Conservation (phyloP, 306 rosid species). For the Corylus avellana region DNA sequence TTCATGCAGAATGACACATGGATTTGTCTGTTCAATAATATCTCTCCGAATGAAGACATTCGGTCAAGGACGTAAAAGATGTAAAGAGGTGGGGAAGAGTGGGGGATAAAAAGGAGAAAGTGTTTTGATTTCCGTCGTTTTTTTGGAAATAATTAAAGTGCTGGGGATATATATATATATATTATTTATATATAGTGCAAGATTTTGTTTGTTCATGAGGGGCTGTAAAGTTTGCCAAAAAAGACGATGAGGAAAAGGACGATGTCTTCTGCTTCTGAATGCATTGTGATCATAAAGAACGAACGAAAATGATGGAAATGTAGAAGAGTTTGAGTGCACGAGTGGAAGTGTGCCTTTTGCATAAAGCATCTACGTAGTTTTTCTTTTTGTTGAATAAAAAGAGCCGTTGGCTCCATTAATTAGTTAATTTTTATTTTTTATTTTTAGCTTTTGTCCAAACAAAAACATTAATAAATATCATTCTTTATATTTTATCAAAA, state of each 20-base stretch:
- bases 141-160: constrained; percentile 36
- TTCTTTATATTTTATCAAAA: too few species aligned
- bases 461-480: too few species aligned
- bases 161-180: constrained; percentile 24
- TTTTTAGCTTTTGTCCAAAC: too few species aligned
- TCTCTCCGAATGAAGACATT: constrained; percentile 23
- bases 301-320: too few species aligned
- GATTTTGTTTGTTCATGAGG: constrained; percentile 15
- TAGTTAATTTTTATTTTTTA: too few species aligned
- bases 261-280: too few species aligned
- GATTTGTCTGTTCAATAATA: constrained; percentile 28
- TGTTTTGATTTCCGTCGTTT: constrained; percentile 38
- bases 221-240: constrained; percentile 19
- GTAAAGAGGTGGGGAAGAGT: constrained; percentile 32
- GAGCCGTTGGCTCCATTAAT: too few species aligned
- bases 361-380: neutral
- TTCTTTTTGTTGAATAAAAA: neutral
- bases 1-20: constrained; percentile 19
- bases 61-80: constrained; percentile 25
- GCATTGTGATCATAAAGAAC: too few species aligned
- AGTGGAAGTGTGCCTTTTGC: neutral
- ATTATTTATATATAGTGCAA: constrained; percentile 28
- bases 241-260: constrained; percentile 28
- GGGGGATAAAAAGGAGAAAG: constrained; percentile 37
- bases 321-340: constrained; percentile 26